phyloP scores from a whole-genome alignment of 2,329 filamentous ascomycete genomes.

The Aspergillus ruber region DNA sequence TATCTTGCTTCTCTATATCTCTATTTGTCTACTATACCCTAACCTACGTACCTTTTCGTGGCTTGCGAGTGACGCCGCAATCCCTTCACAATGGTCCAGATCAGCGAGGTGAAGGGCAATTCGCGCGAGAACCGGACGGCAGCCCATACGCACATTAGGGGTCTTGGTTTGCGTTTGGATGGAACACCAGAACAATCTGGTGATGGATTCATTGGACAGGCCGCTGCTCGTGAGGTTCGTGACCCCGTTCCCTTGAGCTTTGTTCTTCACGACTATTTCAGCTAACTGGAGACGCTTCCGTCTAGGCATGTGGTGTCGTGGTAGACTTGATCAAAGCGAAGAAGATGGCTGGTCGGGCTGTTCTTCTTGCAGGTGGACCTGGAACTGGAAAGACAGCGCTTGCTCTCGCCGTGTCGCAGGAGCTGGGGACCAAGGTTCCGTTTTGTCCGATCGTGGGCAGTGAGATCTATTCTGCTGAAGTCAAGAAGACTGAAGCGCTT shows the following conservation, averaged over 20 bases:
- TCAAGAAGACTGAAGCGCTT: slow-evolving; percentile 98
- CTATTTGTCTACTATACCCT: background rate
- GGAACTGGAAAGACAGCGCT: slow-evolving; percentile 97
- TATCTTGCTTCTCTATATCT: slow-evolving; percentile 6
- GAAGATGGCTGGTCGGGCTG: slow-evolving; percentile 94
- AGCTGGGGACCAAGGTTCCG: slow-evolving; percentile 94
- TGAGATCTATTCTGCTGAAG: slow-evolving; percentile 95
- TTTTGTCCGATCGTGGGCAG: slow-evolving; percentile 98
- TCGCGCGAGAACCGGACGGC: slow-evolving; percentile 93
- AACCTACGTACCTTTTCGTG: slow-evolving; percentile 5
- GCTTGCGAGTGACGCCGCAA: slow-evolving; percentile 21
- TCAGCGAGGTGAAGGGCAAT: slow-evolving; percentile 91
- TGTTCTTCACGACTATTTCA: background rate
- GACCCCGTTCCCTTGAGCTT: slow-evolving; percentile 1
- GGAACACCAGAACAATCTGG: slow-evolving; percentile 74
- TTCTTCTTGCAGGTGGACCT: slow-evolving; percentile 86
- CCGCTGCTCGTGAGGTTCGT: slow-evolving; percentile 75
- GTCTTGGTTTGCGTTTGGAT: slow-evolving; percentile 78
- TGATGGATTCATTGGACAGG: slow-evolving; percentile 85
- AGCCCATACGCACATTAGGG: slow-evolving; percentile 96
- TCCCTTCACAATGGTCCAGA: slow-evolving; percentile 63
- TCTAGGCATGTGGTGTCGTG: slow-evolving; percentile 79
- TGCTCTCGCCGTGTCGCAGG: slow-evolving; percentile 90
- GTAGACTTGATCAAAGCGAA: slow-evolving; percentile 93
- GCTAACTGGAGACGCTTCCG: slow-evolving; percentile 1